Conservation (phyloP, 768 basidiomycete genomes). For the Xerocomus brunneocitrinus region DNA sequence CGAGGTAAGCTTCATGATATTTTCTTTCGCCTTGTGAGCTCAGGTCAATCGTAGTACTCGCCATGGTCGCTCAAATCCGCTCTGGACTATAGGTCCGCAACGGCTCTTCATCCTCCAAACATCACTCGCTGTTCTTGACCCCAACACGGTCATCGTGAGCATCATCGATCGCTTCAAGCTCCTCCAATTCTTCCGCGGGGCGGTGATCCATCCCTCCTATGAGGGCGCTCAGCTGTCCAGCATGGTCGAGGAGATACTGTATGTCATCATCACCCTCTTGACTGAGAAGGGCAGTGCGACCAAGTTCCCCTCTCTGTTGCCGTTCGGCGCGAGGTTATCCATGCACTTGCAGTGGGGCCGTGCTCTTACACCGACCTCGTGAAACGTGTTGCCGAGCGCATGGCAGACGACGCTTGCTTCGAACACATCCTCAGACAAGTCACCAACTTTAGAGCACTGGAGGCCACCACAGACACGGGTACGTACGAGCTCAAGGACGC, state of each 20-base stretch:
- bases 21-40: not conserved
- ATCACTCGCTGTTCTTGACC: constrained; percentile 72
- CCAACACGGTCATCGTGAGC: constrained; percentile 73
- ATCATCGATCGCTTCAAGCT: constrained; percentile 90
- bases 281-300: constrained; percentile 76
- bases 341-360: constrained; percentile 83
- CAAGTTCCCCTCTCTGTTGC: constrained; percentile 57
- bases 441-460: constrained; percentile 78
- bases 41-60: constrained; percentile 51
- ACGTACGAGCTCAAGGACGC: constrained; percentile 87
- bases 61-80: constrained; percentile 92
- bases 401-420: constrained; percentile 79
- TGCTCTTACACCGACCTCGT: constrained; percentile 88
- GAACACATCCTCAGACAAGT: constrained; percentile 75
- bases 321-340: constrained; percentile 82
- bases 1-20: constrained; percentile 53
- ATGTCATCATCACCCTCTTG: constrained; percentile 80
- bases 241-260: constrained; percentile 91
- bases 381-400: constrained; percentile 85
- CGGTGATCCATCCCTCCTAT: constrained; percentile 49
- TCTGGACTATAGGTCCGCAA: constrained; percentile 97
- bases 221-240: constrained; percentile 67
- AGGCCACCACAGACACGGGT: constrained; percentile 72
- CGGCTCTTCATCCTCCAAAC: constrained; percentile 91
- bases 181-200: constrained; percentile 71